Percentiles rank a stretch among this genome's conserved stretches.
phyloP scores from a whole-genome alignment of 768 basidiomycete species.

The Cystofilobasidium capitatum region DNA sequence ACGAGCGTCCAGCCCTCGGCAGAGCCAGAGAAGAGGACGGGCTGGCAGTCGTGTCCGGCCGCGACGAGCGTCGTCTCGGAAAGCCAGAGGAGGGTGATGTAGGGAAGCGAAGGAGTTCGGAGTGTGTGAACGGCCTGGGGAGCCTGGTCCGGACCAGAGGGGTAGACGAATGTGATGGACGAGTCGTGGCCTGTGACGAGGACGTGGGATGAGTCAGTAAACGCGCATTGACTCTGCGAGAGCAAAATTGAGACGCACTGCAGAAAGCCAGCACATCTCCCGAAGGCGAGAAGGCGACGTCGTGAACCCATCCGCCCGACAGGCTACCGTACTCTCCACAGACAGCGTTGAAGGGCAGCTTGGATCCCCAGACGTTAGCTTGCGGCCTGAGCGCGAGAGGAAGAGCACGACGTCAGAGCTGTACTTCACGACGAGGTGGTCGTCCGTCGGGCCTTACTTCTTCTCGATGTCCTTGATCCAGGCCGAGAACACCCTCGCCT shows the following conservation, averaged over 20 bases:
- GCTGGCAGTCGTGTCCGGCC: conserved; percentile 96
- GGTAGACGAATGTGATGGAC: conserved; percentile 83
- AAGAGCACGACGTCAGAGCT: background rate
- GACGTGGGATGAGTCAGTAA: background rate
- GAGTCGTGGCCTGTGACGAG: conserved; percentile 76
- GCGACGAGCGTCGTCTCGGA: conserved; percentile 72
- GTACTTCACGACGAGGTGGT: too few species aligned
- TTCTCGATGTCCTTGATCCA: conserved; percentile 98
- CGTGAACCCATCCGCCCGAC: conserved; percentile 93
- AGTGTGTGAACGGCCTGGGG: conserved; percentile 55
- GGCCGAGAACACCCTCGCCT: conserved; percentile 92
- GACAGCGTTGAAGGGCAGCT: conserved; percentile 92
- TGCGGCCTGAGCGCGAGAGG: conserved; percentile 54
- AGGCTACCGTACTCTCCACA: conserved; percentile 87
- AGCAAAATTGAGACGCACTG: conserved; percentile 45
- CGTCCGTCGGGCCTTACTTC: conserved; percentile 46
- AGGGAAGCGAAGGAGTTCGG: conserved; percentile 66
- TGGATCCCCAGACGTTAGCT: conserved; percentile 92
- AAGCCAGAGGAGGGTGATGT: conserved; percentile 76
- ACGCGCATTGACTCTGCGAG: background rate
- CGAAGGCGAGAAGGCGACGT: conserved; percentile 89
- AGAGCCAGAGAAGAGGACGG: conserved; percentile 70
- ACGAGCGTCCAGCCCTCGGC: conserved; percentile 61
- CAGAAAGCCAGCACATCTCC: conserved; percentile 90
- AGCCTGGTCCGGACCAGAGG: conserved; percentile 49